Conservation (phyloP, 2,329 filamentous ascomycete genomes). For the Lojkania enalia region DNA sequence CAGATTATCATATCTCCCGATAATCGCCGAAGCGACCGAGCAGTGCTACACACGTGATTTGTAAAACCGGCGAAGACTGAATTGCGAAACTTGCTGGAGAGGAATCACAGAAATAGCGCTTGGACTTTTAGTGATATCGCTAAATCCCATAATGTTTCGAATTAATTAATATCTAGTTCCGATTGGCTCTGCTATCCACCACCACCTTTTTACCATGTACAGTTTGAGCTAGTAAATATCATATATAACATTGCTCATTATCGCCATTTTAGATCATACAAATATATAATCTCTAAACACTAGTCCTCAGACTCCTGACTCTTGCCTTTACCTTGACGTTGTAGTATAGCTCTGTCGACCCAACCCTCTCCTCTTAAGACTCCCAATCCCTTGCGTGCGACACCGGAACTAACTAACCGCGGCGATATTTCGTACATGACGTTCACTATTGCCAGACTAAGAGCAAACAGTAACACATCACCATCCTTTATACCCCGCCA, state of each 20-base stretch:
- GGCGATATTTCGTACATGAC: slow-evolving; percentile 75
- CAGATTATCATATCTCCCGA: slow-evolving; percentile 10
- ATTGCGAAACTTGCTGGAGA: no score
- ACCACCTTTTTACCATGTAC: no score
- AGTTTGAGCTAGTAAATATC: no score
- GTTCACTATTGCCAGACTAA: slow-evolving; percentile 76
- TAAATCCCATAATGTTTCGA: no score
- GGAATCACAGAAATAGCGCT: no score
- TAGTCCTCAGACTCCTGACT: slow-evolving; percentile 3
- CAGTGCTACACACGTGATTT: slow-evolving; percentile 3
- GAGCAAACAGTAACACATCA: slow-evolving; percentile 81
- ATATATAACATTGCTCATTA: no score
- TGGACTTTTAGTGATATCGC: no score
- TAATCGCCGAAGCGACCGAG: slow-evolving; percentile 6
- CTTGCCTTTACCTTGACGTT: slow-evolving; percentile 15
- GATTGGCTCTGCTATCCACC: no score
- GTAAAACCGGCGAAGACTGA: background rate
- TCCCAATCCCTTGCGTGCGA: slow-evolving; percentile 71
- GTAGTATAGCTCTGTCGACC: slow-evolving; percentile 59
- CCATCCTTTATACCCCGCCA: slow-evolving; percentile 82
- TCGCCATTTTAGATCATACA: no score
- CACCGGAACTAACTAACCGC: slow-evolving; percentile 65
- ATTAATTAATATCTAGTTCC: no score
- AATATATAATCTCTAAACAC: no score
- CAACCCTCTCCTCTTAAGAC: slow-evolving; percentile 77